A percentile compares a stretch with the other conserved stretches of the same genome.
phyloP scores from a whole-genome alignment of 108 stramenopile species.

The Hondaea fermentalgiana region DNA sequence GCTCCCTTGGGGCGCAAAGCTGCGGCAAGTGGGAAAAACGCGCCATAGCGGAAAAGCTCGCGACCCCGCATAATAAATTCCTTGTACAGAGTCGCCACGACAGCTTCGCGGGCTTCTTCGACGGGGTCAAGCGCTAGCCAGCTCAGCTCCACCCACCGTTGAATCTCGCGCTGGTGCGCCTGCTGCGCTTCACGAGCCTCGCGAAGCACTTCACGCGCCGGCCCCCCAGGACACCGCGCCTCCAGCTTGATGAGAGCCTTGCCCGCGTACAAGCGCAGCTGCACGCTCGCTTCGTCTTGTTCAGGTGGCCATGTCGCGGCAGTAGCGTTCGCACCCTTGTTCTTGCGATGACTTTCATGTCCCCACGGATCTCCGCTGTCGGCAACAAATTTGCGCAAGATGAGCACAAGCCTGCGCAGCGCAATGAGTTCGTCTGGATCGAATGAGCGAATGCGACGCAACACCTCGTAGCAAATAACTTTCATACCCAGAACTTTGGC shows the following conservation, averaged over 20 bases:
- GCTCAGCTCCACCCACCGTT: conserved; percentile 9
- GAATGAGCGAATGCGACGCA: neutral
- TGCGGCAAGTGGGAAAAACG: neutral
- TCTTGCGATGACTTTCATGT: neutral
- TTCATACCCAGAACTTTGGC: neutral
- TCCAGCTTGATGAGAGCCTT: neutral
- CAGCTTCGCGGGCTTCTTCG: neutral
- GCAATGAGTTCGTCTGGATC: neutral
- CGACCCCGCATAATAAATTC: neutral
- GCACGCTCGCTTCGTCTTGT: neutral
- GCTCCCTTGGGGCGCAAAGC: neutral
- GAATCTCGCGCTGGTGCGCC: neutral
- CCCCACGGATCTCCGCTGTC: neutral
- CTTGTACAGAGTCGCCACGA: neutral
- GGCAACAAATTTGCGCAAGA: neutral
- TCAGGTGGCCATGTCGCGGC: neutral
- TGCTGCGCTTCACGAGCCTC: neutral
- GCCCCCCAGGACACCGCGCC: neutral
- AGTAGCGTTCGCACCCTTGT: neutral
- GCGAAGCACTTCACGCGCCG: neutral
- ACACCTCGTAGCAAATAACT: neutral
- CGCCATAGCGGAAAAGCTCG: neutral
- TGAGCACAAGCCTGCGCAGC: neutral
- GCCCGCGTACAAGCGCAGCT: neutral
- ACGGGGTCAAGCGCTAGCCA: neutral